phyloP scores from a whole-genome alignment of 192 early-diverging fungal genomes.

The Podila epigama region DNA sequence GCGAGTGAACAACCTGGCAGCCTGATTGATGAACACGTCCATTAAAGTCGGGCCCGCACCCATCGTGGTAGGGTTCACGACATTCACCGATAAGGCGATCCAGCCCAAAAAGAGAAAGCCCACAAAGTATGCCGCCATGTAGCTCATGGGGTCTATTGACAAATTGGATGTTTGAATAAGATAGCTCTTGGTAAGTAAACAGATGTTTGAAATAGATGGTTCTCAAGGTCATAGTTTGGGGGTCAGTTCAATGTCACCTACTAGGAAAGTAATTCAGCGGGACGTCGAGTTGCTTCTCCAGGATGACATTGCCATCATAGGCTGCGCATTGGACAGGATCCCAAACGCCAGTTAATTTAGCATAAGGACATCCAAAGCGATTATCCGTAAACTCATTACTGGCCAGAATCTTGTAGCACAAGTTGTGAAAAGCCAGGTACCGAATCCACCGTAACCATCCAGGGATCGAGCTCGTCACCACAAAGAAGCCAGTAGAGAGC shows the following conservation, averaged over 20 bases:
- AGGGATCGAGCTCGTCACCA: constrained; percentile 37
- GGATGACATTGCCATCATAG: constrained; percentile 27
- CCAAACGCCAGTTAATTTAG: constrained; percentile 8
- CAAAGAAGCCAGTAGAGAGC: constrained; percentile 40
- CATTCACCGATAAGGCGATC: constrained; percentile 17
- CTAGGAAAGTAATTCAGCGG: constrained; percentile 22
- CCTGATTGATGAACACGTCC: constrained; percentile 32
- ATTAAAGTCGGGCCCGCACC: constrained; percentile 35
- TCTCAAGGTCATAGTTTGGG: background rate
- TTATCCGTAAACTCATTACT: constrained; percentile 42
- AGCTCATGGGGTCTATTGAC: constrained; percentile 20
- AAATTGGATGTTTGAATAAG: too few relatives aligned
- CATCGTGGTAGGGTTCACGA: constrained; percentile 44
- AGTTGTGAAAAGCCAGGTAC: constrained; percentile 30
- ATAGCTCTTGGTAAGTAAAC: background rate
- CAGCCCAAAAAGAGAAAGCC: constrained; percentile 37
- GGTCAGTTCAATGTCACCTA: background rate
- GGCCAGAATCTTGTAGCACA: constrained; percentile 32
- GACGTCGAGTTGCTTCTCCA: constrained; percentile 15
- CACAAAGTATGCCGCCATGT: constrained; percentile 21
- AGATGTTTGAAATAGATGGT: background rate
- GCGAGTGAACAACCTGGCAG: constrained; percentile 5
- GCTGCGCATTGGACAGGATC: constrained; percentile 20
- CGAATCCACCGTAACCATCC: constrained; percentile 43
- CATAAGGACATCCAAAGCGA: constrained; percentile 20